phyloP scores from a whole-genome alignment of 495 filamentous ascomycete species.

The Achaetomiella virescens region DNA sequence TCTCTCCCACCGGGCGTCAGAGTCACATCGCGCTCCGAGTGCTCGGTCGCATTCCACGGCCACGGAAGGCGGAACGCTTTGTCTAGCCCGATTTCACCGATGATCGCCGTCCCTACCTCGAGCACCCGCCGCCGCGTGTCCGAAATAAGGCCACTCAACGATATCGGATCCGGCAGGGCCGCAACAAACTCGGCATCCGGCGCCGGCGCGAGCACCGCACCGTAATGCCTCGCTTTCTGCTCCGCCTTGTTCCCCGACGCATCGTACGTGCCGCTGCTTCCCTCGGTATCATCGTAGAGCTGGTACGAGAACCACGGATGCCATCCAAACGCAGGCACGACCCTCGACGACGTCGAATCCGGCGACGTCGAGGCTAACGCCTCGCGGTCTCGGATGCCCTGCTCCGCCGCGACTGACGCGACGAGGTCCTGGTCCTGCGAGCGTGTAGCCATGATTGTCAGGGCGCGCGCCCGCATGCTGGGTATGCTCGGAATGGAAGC shows the following conservation, averaged over 20 bases:
- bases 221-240: conserved; percentile 67
- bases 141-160: conserved; percentile 58
- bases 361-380: conserved; percentile 5
- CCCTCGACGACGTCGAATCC: conserved; percentile 17
- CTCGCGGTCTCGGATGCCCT: conserved; percentile 23
- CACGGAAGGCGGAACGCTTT: conserved; percentile 76
- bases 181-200: conserved; percentile 55
- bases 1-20: conserved; percentile 77
- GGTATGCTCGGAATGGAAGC: conserved; percentile 59
- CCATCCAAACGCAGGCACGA: conserved; percentile 92
- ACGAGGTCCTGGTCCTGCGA: conserved; percentile 84
- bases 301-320: conserved; percentile 98
- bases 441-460: conserved; percentile 89
- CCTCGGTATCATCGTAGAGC: conserved; percentile 57
- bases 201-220: conserved; percentile 50
- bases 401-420: conserved; percentile 52
- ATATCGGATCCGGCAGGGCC: conserved; percentile 62
- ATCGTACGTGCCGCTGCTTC: conserved; percentile 36
- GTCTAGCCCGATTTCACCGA: conserved; percentile 89
- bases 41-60: conserved; percentile 41
- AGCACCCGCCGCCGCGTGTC: conserved; percentile 60
- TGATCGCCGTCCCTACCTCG: conserved; percentile 52
- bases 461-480: conserved; percentile 65
- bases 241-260: conserved; percentile 18
- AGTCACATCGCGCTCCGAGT: conserved; percentile 36